These are phyloP conservation scores for Hymenoscyphus scutula DNA, from an alignment of 2,329 filamentous ascomycete genomes.

Conservation along the genomic window DNA sequence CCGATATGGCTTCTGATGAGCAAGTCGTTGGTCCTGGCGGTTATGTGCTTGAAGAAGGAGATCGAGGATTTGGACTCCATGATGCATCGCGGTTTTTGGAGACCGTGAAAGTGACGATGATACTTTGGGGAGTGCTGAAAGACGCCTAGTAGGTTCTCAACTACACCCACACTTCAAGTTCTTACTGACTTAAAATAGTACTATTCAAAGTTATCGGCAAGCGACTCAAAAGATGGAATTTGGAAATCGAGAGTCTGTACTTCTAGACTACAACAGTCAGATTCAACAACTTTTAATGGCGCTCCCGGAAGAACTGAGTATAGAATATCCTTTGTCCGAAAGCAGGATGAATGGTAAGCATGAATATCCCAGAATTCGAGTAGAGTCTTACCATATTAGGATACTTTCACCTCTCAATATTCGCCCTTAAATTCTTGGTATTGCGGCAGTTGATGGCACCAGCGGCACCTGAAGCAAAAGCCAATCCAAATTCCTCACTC, in stretches of 20 bases:
- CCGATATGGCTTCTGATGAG: conserved; percentile 45
- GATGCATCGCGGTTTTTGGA: conserved; percentile 39
- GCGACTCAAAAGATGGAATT: conserved; percentile 9
- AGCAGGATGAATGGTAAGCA: conserved; percentile 3
- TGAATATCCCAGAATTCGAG: background rate
- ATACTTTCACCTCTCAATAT: conserved; percentile 44
- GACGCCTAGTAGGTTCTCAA: conserved; percentile 18
- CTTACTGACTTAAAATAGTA: conserved; percentile 9
- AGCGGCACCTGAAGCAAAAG: conserved; percentile 43
- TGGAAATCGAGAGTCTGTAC: conserved; percentile 3
- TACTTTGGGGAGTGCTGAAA: conserved; percentile 12
- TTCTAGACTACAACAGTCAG: conserved; percentile 30
- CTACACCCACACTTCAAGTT: background rate
- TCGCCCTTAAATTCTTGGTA: conserved; percentile 42
- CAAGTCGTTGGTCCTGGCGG: conserved; percentile 38
- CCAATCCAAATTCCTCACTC: conserved; percentile 31
- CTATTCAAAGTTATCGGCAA: conserved; percentile 15
- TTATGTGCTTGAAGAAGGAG: conserved; percentile 38
- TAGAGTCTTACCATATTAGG: conserved; percentile 15
- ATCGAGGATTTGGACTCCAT: conserved; percentile 37
- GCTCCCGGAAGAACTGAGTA: conserved; percentile 22
- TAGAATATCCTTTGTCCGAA: background rate
- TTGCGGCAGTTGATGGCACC: conserved; percentile 47
- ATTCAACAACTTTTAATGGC: conserved; percentile 13
- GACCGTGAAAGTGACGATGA: conserved; percentile 17